Evolutionary conservation across 176 grass and related monocot genomes (phyloP).

Genomic region (Aegilops bicornis): DNA sequence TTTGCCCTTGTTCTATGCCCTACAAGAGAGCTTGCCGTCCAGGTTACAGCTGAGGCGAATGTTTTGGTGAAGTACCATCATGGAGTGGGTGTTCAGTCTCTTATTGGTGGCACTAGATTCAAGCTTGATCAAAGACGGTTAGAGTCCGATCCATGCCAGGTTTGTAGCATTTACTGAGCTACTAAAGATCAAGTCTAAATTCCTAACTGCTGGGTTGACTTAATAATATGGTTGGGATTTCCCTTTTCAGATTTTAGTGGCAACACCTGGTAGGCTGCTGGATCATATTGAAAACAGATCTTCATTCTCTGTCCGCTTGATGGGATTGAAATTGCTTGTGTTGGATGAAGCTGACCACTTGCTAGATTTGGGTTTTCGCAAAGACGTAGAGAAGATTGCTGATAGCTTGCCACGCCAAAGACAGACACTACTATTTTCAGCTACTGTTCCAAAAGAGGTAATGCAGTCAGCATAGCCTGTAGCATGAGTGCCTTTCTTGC

Average conservation of each 20-base stretch:
- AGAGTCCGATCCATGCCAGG: conserved; percentile 89
- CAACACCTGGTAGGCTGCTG: conserved; percentile 84
- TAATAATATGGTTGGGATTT: conserved; percentile 24
- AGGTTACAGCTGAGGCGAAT: conserved; percentile 87
- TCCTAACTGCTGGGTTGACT: conserved; percentile 26
- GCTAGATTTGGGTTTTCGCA: conserved; percentile 85
- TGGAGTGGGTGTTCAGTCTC: conserved; percentile 90
- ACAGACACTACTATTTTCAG: conserved; percentile 84
- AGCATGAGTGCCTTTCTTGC: not conserved
- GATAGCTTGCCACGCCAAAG: conserved; percentile 93
- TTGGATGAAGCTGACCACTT: conserved; percentile 99
- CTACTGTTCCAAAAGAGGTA: conserved; percentile 97
- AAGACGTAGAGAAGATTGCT: conserved; percentile 95
- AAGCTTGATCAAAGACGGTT: conserved; percentile 88
- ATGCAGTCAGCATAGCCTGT: not conserved
- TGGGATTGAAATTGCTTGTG: conserved; percentile 94
- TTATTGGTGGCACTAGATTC: conserved; percentile 86
- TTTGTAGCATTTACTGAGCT: conserved; percentile 31
- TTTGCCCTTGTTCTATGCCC: conserved; percentile 77
- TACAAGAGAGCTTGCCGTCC: conserved; percentile 90
- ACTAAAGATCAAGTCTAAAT: conserved; percentile 12
- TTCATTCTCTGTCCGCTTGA: conserved; percentile 87
- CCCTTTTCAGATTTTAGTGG: conserved; percentile 77
- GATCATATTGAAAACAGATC: conserved; percentile 98
- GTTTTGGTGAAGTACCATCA: conserved; percentile 76